These are phyloP conservation scores for Amborella trichopoda DNA, from an alignment of 164 flowering plant species.

Conservation along the genomic window DNA sequence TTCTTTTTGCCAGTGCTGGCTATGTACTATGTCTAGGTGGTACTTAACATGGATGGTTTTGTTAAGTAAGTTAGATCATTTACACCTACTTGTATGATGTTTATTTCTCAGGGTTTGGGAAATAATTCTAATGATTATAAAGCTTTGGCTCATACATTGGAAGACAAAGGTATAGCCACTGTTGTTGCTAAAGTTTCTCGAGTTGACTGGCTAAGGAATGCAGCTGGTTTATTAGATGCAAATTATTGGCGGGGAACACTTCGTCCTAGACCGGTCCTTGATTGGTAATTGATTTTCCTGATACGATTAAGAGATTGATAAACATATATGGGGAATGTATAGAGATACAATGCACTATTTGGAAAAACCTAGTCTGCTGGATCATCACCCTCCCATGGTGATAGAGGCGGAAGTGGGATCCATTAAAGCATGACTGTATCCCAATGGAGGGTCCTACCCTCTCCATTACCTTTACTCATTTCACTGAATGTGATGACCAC, in stretches of 20 bases:
- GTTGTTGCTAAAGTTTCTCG: conserved; percentile 72
- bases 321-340: too few species aligned
- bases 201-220: conserved; percentile 87
- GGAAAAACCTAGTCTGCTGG: background rate
- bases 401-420: background rate
- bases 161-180: conserved; percentile 41
- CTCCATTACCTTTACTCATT: conserved; percentile 2
- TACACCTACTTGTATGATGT: too few species aligned
- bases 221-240: conserved; percentile 77
- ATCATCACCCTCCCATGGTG: background rate
- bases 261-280: conserved; percentile 87
- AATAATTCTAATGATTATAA: conserved; percentile 70
- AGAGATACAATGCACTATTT: too few species aligned
- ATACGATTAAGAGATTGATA: too few species aligned
- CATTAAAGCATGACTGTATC: background rate
- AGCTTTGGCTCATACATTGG: conserved; percentile 31
- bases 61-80: too few species aligned
- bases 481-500: background rate
- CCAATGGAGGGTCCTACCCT: background rate
- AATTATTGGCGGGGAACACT: conserved; percentile 90
- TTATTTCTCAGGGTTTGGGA: conserved; percentile 76
- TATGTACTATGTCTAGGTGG: too few species aligned
- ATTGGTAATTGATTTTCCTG: conserved; percentile 35
- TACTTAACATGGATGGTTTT: too few species aligned
- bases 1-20: too few species aligned